These are phyloP conservation scores for Calocybe indica DNA, from an alignment of 768 basidiomycete species.

Conservation along the genomic window DNA sequence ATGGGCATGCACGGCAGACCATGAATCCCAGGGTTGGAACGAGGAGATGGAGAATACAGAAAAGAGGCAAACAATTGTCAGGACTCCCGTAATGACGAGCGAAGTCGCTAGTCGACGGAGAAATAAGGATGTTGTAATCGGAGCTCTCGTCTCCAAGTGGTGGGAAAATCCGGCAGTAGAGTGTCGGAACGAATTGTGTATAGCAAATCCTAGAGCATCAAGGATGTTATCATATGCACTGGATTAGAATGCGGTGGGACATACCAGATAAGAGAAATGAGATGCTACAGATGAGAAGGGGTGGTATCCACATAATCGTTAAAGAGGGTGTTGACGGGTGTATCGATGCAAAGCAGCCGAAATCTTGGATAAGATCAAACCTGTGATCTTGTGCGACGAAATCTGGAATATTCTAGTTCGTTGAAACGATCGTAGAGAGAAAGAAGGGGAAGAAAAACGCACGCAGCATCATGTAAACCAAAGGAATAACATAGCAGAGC, in stretches of 20 bases:
- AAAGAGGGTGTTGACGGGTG: conserved; percentile 37
- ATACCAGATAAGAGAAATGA: conserved; percentile 38
- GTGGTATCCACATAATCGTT: conserved; percentile 39
- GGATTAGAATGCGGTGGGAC: conserved; percentile 8
- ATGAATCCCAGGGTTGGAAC: conserved; percentile 36
- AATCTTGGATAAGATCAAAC: conserved; percentile 52
- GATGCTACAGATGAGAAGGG: conserved; percentile 33
- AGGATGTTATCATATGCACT: not conserved
- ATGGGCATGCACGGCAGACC: conserved; percentile 38
- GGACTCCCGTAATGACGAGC: conserved; percentile 33
- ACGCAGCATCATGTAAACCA: conserved; percentile 57
- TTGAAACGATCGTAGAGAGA: not conserved
- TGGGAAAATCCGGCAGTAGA: conserved; percentile 18
- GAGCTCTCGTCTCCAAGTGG: conserved; percentile 34
- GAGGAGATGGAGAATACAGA: conserved; percentile 26
- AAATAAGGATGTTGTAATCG: conserved; percentile 42
- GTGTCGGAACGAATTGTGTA: conserved; percentile 24
- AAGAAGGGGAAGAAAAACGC: conserved; percentile 16
- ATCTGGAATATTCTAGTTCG: conserved; percentile 28
- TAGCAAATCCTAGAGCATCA: conserved; percentile 21
- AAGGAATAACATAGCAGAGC: conserved; percentile 49
- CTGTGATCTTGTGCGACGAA: conserved; percentile 54
- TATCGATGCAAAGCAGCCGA: conserved; percentile 47
- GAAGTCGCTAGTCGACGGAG: conserved; percentile 50
- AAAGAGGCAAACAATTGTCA: conserved; percentile 33